A percentile compares a stretch with the other conserved stretches of the same genome.
These are phyloP conservation scores for Stylosanthes scabra DNA, from an alignment of 331 rosid genomes.

Conservation along the genomic window DNA sequence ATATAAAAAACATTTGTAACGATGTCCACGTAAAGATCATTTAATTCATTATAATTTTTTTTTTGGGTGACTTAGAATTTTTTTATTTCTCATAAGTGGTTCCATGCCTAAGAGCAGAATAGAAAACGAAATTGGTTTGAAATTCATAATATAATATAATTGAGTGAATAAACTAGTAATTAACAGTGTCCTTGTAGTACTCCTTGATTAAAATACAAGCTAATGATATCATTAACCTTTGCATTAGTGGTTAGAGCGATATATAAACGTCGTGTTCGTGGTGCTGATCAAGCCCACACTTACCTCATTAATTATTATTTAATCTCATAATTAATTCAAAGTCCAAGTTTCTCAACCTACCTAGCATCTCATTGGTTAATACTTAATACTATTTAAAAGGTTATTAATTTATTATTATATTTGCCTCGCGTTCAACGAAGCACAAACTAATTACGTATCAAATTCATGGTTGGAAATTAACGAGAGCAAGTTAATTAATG, in stretches of 20 bases:
- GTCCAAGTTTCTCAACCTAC: not conserved
- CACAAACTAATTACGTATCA: not conserved
- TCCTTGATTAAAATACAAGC: conserved; percentile 8
- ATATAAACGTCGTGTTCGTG: not conserved
- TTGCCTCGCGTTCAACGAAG: not conserved
- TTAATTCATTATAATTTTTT: not conserved
- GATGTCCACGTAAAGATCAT: not conserved
- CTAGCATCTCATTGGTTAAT: conserved; percentile 13
- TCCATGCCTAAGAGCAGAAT: not conserved
- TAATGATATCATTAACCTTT: conserved; percentile 30
- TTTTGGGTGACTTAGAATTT: no score
- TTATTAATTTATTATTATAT: conserved; percentile 27
- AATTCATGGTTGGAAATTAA: conserved; percentile 32
- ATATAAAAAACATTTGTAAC: not conserved
- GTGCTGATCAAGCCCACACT: not conserved
- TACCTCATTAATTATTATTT: not conserved
- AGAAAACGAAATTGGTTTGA: not conserved
- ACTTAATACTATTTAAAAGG: not conserved
- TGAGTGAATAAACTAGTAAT: not conserved
- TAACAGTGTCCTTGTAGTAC: no score
- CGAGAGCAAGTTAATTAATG: not conserved
- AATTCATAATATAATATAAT: not conserved
- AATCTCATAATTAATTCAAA: not conserved
- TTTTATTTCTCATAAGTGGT: not conserved
- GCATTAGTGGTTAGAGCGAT: conserved; percentile 8